Base-by-base conservation (phyloP, 2,329 filamentous ascomycete species). In the Aspergillus sp. region DNA sequence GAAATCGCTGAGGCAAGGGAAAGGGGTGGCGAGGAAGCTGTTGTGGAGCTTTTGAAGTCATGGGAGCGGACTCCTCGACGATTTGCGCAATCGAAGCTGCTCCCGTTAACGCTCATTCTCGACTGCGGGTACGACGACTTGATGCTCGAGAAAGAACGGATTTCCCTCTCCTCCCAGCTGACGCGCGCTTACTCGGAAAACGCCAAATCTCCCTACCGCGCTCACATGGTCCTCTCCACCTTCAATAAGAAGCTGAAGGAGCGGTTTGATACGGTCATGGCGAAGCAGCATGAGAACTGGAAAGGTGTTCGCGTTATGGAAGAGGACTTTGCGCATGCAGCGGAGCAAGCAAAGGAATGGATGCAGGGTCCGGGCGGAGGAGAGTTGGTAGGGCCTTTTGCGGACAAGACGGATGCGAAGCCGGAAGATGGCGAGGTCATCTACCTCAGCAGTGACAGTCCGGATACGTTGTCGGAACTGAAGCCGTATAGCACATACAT, bases 111-210 rank as follows among this genome's bases (percentile, higher is more conserved):
- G 0, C 76, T 99, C 59, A 79, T 99, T 53, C 76, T 99, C 57
- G 94, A 99, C 75, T 97, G 93, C 73, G 85, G 89, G 60, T 99
- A 95, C 68, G 92, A 99, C 69, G 79, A 88, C 40, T 82, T 92
- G 65, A 99, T 99, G 94, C 80, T 80, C 47, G 88, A 93, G 35
- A 87, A 88, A 61, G 94, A 99, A 73, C 78, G 89, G 26, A 85
- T 92, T 50, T 96, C 90, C 4, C 80, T 99, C 11, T 83, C 84
- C 1, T 83, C 85, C 52, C 94, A 99, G 71, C 79, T 99, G 56
- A 95, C 90, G 8, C 80, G 94, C 51, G 88, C 83, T 52, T 99
- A 99, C 73, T 90, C 91, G 17, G 90, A 96, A 65, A 97, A 96
- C 72, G 83, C 82, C 53, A 83, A 81, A 51, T 80, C 87, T 0